phyloP scores from a whole-genome alignment of 108 stramenopile genomes.

The Nitzschia inconspicua region DNA sequence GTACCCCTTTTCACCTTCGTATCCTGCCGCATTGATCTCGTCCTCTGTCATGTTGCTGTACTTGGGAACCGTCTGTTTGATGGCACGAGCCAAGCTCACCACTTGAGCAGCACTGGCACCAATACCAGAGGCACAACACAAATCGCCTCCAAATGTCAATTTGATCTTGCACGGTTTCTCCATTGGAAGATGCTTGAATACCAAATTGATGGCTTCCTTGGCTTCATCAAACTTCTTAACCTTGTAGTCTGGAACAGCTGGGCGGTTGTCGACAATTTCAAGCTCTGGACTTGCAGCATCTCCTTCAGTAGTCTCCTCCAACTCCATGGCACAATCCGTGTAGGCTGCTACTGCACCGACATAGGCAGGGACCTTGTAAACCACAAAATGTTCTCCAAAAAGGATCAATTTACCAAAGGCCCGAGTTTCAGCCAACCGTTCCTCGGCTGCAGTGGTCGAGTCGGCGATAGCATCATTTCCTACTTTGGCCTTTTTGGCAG shows the following conservation, averaged over 20 bases:
- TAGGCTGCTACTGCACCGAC: constrained; percentile 83
- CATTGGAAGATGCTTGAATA: constrained; percentile 57
- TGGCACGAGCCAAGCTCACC: constrained; percentile 74
- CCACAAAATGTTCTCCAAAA: constrained; percentile 90
- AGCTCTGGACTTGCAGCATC: constrained; percentile 29
- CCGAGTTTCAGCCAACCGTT: constrained; percentile 30
- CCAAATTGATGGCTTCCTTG: constrained; percentile 62
- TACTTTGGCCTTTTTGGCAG: constrained; percentile 10
- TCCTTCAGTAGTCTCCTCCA: constrained; percentile 35
- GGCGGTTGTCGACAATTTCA: constrained; percentile 75
- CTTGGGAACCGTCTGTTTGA: constrained; percentile 48
- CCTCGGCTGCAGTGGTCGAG: neutral
- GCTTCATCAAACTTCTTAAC: constrained; percentile 78
- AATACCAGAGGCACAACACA: constrained; percentile 78
- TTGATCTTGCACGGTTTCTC: constrained; percentile 28
- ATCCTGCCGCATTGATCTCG: constrained; percentile 84
- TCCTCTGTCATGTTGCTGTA: constrained; percentile 60
- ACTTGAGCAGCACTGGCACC: constrained; percentile 85
- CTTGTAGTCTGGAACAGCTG: constrained; percentile 85
- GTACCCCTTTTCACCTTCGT: constrained; percentile 90
- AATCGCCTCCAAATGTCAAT: constrained; percentile 78
- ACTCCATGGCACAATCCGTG: constrained; percentile 61
- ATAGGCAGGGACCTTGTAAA: constrained; percentile 79
- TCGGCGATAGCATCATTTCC: neutral
- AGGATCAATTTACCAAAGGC: constrained; percentile 86